These are phyloP conservation scores for Aspergillus luchuensis DNA, from an alignment of 2,329 filamentous ascomycete genomes.

Conservation along the genomic window DNA sequence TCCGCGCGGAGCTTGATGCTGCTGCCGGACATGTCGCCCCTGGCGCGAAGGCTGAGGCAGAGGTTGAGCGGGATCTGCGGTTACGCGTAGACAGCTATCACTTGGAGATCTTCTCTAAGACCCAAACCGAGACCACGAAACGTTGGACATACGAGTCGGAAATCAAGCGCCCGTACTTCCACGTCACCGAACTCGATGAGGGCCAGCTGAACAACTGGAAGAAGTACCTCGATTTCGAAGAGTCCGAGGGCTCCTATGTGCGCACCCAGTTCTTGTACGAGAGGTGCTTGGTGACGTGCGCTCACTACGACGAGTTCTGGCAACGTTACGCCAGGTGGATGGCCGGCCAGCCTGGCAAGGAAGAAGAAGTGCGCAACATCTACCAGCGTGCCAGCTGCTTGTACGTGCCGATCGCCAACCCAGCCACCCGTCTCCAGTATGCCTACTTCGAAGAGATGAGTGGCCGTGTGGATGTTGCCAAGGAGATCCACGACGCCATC, in stretches of 20 bases:
- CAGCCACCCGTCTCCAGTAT: slow-evolving; percentile 83
- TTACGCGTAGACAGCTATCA: slow-evolving; percentile 77
- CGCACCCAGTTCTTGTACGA: slow-evolving; percentile 86
- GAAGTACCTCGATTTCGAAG: slow-evolving; percentile 96
- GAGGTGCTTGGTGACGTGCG: slow-evolving; percentile 86
- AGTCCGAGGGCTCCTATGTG: slow-evolving; percentile 74
- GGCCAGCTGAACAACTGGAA: slow-evolving; percentile 85
- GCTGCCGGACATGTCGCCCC: slow-evolving; percentile 46
- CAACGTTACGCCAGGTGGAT: slow-evolving; percentile 97
- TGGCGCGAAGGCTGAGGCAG: slow-evolving; percentile 65
- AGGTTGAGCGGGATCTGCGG: slow-evolving; percentile 81
- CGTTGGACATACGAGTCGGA: slow-evolving; percentile 94
- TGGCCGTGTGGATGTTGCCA: slow-evolving; percentile 73
- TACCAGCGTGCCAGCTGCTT: slow-evolving; percentile 83
- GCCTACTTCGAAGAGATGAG: slow-evolving; percentile 91
- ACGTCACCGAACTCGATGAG: slow-evolving; percentile 89
- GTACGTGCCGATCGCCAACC: slow-evolving; percentile 83
- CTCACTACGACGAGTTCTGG: slow-evolving; percentile 98
- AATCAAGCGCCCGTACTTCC: slow-evolving; percentile 95
- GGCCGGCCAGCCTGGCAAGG: slow-evolving; percentile 74
- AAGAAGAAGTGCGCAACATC: slow-evolving; percentile 88
- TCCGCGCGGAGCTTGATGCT: slow-evolving; percentile 70
- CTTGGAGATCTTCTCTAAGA: slow-evolving; percentile 76
- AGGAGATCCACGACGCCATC: slow-evolving; percentile 81
- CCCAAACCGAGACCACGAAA: slow-evolving; percentile 85